Evolutionary conservation across 371 early-diverging fungal genomes (phyloP).

Genomic region (Enteropsectra breve): DNA sequence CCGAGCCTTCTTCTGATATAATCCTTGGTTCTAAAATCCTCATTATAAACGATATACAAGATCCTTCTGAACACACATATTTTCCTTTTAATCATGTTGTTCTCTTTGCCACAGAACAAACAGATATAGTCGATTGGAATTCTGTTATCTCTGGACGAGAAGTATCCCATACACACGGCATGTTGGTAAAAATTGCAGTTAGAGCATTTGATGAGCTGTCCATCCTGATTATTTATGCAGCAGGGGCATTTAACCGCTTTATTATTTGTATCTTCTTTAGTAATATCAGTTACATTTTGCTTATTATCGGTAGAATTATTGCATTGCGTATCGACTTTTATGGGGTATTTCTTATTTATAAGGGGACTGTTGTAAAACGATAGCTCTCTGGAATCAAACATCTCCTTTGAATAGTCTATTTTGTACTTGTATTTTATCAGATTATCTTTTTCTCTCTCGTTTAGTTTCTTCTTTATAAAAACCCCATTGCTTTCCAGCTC

Average conservation of each 20-base stretch:
- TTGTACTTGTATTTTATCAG: too few species aligned
- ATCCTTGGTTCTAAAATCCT: constrained; percentile 1
- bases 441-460: too few species aligned
- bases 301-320: too few species aligned
- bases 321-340: too few species aligned
- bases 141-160: constrained; percentile 47
- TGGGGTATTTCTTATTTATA: too few species aligned
- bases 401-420: too few species aligned
- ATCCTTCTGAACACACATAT: constrained; percentile 28
- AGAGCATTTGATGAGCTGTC: constrained; percentile 46
- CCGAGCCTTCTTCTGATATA: constrained; percentile 29
- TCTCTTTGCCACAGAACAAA: constrained; percentile 5
- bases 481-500: background rate
- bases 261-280: too few species aligned
- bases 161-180: constrained; percentile 54
- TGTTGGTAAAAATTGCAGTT: constrained; percentile 47
- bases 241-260: constrained; percentile 46
- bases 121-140: constrained; percentile 40
- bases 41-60: constrained; percentile 34
- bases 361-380: too few species aligned
- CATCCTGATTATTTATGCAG: constrained; percentile 13
- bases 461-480: too few species aligned
- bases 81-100: constrained; percentile 1
- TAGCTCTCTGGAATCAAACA: too few species aligned
- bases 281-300: too few species aligned